These are phyloP conservation scores for Colletotrichum horii DNA, from an alignment of 2,329 filamentous ascomycete genomes.

Conservation along the genomic window DNA sequence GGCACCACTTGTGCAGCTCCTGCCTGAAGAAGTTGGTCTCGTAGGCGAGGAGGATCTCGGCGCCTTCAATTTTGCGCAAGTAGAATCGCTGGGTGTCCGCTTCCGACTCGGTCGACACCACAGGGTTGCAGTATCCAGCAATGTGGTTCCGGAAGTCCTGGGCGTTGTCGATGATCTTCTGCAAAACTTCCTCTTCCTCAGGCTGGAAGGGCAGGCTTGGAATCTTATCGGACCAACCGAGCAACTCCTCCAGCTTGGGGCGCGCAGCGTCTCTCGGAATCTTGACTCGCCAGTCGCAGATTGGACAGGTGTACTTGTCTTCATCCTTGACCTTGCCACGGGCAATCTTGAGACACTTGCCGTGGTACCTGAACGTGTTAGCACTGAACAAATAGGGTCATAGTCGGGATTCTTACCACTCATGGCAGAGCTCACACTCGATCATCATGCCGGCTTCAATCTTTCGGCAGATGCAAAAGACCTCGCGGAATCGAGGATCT, in stretches of 20 bases:
- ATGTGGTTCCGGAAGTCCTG: slow-evolving; percentile 85
- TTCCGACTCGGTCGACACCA: slow-evolving; percentile 83
- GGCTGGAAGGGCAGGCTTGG: slow-evolving; percentile 86
- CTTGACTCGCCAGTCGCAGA: slow-evolving; percentile 96
- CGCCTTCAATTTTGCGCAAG: slow-evolving; percentile 94
- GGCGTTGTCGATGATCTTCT: slow-evolving; percentile 86
- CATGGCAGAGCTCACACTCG: slow-evolving; percentile 96
- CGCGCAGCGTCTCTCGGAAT: slow-evolving; percentile 96
- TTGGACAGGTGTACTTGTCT: slow-evolving; percentile 97
- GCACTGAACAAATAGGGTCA: not conserved
- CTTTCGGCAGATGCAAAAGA: slow-evolving; percentile 95
- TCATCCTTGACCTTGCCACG: slow-evolving; percentile 98
- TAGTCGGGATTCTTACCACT: slow-evolving; percentile 70
- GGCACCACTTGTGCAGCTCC: slow-evolving; percentile 93
- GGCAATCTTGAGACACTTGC: slow-evolving; percentile 97
- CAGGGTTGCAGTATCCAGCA: slow-evolving; percentile 77
- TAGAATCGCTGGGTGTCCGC: slow-evolving; percentile 93
- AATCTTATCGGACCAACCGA: slow-evolving; percentile 85
- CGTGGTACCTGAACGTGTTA: slow-evolving; percentile 76
- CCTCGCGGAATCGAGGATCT: slow-evolving; percentile 72
- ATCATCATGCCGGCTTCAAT: slow-evolving; percentile 99
- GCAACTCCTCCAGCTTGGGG: slow-evolving; percentile 90
- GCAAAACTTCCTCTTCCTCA: slow-evolving; percentile 87
- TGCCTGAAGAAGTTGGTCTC: slow-evolving; percentile 99
- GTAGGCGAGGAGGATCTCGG: slow-evolving; percentile 86